phyloP scores from a whole-genome alignment of 2,329 filamentous ascomycete genomes.

The Aspergillus niger region DNA sequence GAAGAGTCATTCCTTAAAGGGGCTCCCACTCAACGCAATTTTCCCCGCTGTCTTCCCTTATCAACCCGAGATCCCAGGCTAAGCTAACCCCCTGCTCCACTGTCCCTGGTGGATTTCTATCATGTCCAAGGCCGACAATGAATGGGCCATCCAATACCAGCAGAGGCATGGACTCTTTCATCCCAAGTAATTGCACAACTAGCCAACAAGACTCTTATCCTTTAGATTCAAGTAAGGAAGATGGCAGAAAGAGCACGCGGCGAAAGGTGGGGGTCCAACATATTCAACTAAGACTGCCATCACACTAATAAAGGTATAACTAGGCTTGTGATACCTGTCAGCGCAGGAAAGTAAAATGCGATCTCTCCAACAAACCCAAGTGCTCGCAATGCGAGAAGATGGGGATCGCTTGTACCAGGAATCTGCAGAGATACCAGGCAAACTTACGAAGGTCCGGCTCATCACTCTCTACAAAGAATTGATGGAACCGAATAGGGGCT shows the following conservation, averaged over 20 bases:
- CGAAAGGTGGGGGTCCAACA: neutral
- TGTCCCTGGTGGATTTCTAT: neutral
- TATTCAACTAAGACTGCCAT: neutral
- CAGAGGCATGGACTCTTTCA: neutral
- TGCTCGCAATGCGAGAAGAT: constrained; percentile 8
- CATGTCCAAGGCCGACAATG: neutral
- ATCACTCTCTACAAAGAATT: neutral
- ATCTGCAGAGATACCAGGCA: constrained; percentile 1
- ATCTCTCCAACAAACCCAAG: neutral
- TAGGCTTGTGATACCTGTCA: constrained; percentile 10
- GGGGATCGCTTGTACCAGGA: constrained; percentile 2
- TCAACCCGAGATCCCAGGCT: neutral
- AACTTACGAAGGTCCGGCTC: constrained; percentile 1
- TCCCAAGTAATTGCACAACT: neutral
- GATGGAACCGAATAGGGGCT: neutral
- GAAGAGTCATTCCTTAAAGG: neutral
- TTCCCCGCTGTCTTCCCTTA: neutral
- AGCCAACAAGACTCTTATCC: neutral
- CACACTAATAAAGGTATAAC: neutral
- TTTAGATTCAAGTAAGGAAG: neutral
- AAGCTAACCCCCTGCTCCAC: neutral
- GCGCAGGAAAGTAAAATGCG: constrained; percentile 2
- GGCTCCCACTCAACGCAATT: neutral
- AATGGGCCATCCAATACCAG: neutral
- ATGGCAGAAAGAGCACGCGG: neutral